Evolutionary conservation across 2,329 filamentous ascomycete species (phyloP), one percentile per base, ranked within the genome.

Genomic region (Colletotrichum sp.): DNA sequence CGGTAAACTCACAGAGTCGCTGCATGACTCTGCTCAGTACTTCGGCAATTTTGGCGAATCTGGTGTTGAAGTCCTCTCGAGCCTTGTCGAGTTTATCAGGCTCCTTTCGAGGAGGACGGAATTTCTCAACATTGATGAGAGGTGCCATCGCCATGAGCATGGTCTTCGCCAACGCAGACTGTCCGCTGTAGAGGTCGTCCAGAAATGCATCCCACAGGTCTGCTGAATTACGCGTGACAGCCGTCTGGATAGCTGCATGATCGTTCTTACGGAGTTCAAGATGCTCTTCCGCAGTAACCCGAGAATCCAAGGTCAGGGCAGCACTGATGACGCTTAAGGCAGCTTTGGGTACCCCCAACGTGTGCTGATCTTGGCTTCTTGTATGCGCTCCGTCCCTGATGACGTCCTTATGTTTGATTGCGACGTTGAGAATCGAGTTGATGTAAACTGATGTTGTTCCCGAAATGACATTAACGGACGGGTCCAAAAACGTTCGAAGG

Each of bases 141-240:
- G 91, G 90, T 66, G 91, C 87, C 11, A 94, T 91, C 11, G 94
- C 94, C 61, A 92, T 86, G 4, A 98, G 82, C 77, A 96, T 92
- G 43, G 91, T 90, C 63, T 90, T 92, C 1, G 95, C 94, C n/a
- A 98, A 86, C 7, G 91, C 87, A n/a, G 93, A 84, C 76, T 94
- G 90, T 38, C 91, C 89, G 33, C 90, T 87, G 76, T 91, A 89
- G 63, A 97, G 88, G 31, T 92, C 90, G 64, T 92, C 89, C 61
- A 94, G 87, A 61, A 96, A 93, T 2, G 91, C 89, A 76, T 95
- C 93, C 93, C 96, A 98, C 55, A 98, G 90, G 18, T 91, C 89
- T 18, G 93, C 87, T 0, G 95, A 96, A 70, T 94, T 90, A 21
- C 93, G 91, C 76, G 91, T 90, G 55, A 93, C 84, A 71, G 94